phyloP scores from a whole-genome alignment of 129 eudicot species.

The Chrysanthemum makinoi region DNA sequence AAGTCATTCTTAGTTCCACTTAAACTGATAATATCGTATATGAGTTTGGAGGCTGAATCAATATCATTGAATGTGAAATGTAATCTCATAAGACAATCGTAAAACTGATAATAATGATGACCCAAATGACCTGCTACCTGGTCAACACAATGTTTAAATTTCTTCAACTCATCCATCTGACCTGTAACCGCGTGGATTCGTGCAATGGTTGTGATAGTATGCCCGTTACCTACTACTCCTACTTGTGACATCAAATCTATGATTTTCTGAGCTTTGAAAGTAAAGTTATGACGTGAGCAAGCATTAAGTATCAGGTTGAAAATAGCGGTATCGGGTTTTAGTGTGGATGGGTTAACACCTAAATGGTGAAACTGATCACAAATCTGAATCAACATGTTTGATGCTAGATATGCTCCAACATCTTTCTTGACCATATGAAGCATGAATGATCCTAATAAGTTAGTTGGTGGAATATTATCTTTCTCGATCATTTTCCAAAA shows the following conservation, averaged over 20 bases:
- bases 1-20: slow-evolving; percentile 30
- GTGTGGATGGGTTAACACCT: slow-evolving; percentile 25
- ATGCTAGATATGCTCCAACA: slow-evolving; percentile 57
- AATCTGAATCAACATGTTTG: slow-evolving; percentile 74
- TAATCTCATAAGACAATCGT: slow-evolving; percentile 55
- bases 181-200: slow-evolving; percentile 55
- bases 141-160: slow-evolving; percentile 54
- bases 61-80: slow-evolving; percentile 68
- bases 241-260: slow-evolving; percentile 73
- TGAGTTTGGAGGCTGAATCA: slow-evolving; percentile 58
- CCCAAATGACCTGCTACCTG: slow-evolving; percentile 40
- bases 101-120: slow-evolving; percentile 56
- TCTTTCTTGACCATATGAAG: slow-evolving; percentile 78
- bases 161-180: slow-evolving; percentile 75
- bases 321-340: slow-evolving; percentile 55
- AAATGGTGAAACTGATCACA: slow-evolving; percentile 41
- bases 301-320: slow-evolving; percentile 89
- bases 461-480: slow-evolving; percentile 41
- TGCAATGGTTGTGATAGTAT: slow-evolving; percentile 50
- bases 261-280: slow-evolving; percentile 65
- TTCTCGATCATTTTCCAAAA: slow-evolving; percentile 66
- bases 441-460: slow-evolving; percentile 39
- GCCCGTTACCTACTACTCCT: slow-evolving; percentile 70
- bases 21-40: slow-evolving; percentile 46
- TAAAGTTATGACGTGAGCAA: slow-evolving; percentile 51